phyloP scores from a whole-genome alignment of 2,329 filamentous ascomycete species.

The Arthrinium phaeospermum region DNA sequence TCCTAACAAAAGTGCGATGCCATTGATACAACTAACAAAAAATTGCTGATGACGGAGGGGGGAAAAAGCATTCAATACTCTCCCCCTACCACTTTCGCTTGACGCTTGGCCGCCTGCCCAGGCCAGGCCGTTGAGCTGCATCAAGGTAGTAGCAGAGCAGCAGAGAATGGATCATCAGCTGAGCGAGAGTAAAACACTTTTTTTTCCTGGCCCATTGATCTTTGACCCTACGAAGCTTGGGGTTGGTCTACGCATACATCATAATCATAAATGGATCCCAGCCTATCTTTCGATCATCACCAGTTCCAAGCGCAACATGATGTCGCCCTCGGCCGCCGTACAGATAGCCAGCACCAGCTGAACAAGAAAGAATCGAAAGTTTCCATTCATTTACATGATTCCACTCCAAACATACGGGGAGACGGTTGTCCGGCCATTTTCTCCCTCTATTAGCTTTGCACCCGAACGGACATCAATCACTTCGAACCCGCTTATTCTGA shows the following conservation, averaged over 20 bases:
- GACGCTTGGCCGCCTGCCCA: background rate
- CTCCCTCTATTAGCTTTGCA: background rate
- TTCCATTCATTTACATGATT: background rate
- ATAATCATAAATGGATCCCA: background rate
- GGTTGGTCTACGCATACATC: background rate
- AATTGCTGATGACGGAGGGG: background rate
- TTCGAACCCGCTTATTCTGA: background rate
- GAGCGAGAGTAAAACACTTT: background rate
- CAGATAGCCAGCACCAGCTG: background rate
- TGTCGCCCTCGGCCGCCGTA: background rate
- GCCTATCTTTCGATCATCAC: background rate
- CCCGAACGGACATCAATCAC: background rate
- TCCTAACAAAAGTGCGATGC: background rate
- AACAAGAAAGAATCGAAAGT: background rate
- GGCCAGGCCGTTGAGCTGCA: background rate
- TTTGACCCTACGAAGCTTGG: background rate
- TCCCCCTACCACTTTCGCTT: background rate
- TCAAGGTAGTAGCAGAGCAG: background rate
- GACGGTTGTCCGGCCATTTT: constrained; percentile 2
- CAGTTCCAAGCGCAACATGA: background rate
- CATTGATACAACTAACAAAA: background rate
- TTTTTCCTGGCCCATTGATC: background rate
- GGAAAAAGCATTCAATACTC: background rate
- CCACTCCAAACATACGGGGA: background rate
- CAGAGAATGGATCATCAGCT: background rate